phyloP scores from a whole-genome alignment of 805 yeast genomes.

The Candida silvicultrix region DNA sequence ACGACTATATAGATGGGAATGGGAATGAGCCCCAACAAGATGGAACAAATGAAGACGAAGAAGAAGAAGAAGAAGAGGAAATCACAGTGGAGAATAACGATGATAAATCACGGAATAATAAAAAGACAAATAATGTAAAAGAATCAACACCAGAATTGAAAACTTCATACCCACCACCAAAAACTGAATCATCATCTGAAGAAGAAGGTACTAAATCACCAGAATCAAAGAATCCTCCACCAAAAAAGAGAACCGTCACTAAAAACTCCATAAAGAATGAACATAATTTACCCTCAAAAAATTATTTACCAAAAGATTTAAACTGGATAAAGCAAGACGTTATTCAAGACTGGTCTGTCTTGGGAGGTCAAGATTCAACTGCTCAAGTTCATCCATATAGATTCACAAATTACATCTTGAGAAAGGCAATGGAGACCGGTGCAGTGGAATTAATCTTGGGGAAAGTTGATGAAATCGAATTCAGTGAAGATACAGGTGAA shows the following conservation, averaged over 20 bases:
- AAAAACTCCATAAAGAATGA: slow-evolving; percentile 26
- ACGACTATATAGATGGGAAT: too few species aligned
- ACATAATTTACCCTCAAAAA: slow-evolving; percentile 9
- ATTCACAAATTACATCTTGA: slow-evolving; percentile 78
- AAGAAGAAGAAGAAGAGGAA: too few species aligned
- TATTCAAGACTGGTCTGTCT: slow-evolving; percentile 65
- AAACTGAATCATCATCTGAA: background rate
- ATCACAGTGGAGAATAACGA: too few species aligned
- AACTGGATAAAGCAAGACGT: slow-evolving; percentile 69
- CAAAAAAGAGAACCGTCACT: slow-evolving; percentile 30
- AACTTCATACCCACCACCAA: background rate
- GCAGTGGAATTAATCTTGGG: slow-evolving; percentile 83
- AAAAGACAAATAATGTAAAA: background rate
- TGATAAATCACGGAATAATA: background rate
- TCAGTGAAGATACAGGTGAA: slow-evolving; percentile 54
- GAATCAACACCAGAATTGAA: background rate
- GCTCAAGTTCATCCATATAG: slow-evolving; percentile 97
- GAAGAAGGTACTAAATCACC: background rate
- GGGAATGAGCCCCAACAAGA: too few species aligned
- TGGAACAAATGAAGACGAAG: too few species aligned
- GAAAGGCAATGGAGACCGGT: slow-evolving; percentile 76
- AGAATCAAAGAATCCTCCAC: slow-evolving; percentile 12
- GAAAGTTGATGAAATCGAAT: slow-evolving; percentile 64
- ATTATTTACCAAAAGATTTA: slow-evolving; percentile 51
- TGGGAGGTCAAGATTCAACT: slow-evolving; percentile 83